Evolutionary conservation across 257 asterid genomes (phyloP).

Genomic region (Petunia secreta): DNA sequence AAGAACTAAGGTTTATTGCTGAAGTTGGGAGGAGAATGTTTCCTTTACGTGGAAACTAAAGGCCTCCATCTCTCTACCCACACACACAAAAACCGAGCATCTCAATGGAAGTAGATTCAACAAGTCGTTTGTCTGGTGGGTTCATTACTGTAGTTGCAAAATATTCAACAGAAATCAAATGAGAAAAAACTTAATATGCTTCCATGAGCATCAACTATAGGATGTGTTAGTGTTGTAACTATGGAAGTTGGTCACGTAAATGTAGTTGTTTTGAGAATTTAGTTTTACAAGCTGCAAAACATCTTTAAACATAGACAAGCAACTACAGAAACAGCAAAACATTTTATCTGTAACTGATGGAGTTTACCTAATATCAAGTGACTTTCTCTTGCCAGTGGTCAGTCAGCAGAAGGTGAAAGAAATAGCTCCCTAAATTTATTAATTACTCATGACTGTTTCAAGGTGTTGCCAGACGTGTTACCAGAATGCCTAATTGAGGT

Average conservation of each 20-base stretch:
- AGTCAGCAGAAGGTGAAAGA: background rate
- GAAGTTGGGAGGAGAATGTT: background rate
- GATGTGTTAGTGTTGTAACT: background rate
- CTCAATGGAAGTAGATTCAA: background rate
- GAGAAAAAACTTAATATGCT: background rate
- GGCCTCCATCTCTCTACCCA: background rate
- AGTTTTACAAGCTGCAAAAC: too few species aligned
- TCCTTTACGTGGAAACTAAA: background rate
- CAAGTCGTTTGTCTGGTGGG: background rate
- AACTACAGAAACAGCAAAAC: background rate
- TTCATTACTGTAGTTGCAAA: background rate
- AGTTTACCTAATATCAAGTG: background rate
- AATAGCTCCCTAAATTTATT: background rate
- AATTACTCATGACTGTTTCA: slow-evolving; percentile 36
- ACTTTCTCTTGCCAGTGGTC: slow-evolving; percentile 5
- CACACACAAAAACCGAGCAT: background rate
- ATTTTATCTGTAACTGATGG: background rate
- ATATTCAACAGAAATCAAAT: too few species aligned
- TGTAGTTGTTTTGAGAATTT: background rate
- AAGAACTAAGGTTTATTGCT: too few species aligned
- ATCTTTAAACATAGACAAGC: too few species aligned
- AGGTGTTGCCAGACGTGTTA: slow-evolving; percentile 14
- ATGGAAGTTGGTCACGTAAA: background rate
- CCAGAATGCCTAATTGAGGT: slow-evolving; percentile 50
- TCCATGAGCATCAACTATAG: background rate